phyloP scores from a whole-genome alignment of 164 flowering plant genomes.

The Annona cherimola region DNA sequence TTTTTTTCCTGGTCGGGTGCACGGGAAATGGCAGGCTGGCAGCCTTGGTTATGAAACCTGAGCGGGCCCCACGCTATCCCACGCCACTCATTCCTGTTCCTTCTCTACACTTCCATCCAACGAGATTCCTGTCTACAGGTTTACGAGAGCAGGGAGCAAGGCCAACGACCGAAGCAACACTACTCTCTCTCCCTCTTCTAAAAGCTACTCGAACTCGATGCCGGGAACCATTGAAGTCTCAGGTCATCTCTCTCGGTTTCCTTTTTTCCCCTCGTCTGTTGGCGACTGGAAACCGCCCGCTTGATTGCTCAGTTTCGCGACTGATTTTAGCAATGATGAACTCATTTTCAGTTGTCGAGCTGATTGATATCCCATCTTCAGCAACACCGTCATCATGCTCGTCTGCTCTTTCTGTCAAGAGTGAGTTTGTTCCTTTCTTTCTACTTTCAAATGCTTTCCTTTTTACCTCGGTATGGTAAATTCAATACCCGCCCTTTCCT shows the following conservation, averaged over 20 bases:
- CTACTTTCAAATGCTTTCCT: not conserved
- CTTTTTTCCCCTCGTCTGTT: not conserved
- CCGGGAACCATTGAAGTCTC: conserved; percentile 89
- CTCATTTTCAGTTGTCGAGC: conserved; percentile 50
- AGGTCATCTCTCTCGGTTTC: conserved; percentile 31
- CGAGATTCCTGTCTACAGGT: too few relatives aligned
- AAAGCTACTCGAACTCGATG: conserved; percentile 27
- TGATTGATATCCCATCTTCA: conserved; percentile 44
- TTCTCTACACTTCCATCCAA: too few relatives aligned
- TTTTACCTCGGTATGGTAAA: not conserved
- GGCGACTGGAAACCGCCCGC: not conserved
- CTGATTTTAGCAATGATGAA: not conserved
- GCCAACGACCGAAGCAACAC: not conserved
- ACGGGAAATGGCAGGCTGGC: too few relatives aligned
- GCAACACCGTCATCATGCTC: conserved; percentile 8
- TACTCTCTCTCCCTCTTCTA: not conserved
- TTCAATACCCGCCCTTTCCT: not conserved
- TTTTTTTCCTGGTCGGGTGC: too few relatives aligned
- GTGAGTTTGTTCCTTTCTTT: conserved; percentile 20
- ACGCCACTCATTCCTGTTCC: too few relatives aligned
- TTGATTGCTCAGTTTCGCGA: not conserved
- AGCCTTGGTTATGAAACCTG: too few relatives aligned
- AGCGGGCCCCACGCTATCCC: too few relatives aligned
- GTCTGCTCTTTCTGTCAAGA: conserved; percentile 43
- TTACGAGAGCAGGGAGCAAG: too few relatives aligned